Conservation (phyloP, 1,139 yeast genomes). For the Zygoascus meyerae region DNA sequence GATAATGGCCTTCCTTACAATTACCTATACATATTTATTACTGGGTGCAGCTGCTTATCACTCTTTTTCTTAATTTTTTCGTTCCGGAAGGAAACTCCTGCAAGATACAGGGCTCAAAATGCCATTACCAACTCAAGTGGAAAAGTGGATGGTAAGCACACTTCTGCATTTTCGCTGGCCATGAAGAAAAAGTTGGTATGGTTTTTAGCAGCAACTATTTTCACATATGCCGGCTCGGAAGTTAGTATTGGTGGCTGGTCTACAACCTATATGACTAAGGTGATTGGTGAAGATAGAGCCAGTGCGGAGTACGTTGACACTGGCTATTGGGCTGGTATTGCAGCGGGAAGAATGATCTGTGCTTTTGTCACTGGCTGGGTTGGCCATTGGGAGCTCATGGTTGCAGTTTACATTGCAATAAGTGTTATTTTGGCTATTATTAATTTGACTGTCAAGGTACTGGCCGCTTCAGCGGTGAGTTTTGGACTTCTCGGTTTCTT, state of each 20-base stretch:
- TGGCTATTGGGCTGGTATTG: slow-evolving; percentile 68
- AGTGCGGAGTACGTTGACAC: slow-evolving; percentile 59
- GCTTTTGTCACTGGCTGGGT: slow-evolving; percentile 30
- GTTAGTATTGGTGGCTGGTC: slow-evolving; percentile 69
- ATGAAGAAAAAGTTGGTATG: slow-evolving; percentile 55
- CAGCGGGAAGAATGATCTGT: slow-evolving; percentile 51
- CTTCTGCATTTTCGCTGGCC: slow-evolving; percentile 11
- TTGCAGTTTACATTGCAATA: slow-evolving; percentile 16
- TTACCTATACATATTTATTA: slow-evolving; percentile 44
- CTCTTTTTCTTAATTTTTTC: slow-evolving; percentile 17
- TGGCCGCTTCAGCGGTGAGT: slow-evolving; percentile 26
- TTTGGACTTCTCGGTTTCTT: slow-evolving; percentile 56
- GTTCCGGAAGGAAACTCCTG: slow-evolving; percentile 20
- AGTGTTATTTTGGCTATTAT: slow-evolving; percentile 21
- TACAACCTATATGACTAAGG: slow-evolving; percentile 54
- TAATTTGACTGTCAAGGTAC: slow-evolving; percentile 24
- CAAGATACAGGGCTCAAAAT: slow-evolving; percentile 13
- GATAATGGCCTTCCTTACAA: slow-evolving; percentile 48
- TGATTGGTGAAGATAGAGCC: slow-evolving; percentile 43
- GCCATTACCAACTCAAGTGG: slow-evolving; percentile 3
- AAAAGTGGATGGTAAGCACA: slow-evolving; percentile 3
- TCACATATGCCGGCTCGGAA: slow-evolving; percentile 63
- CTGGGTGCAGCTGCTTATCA: slow-evolving; percentile 37
- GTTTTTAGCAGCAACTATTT: slow-evolving; percentile 49
- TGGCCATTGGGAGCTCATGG: slow-evolving; percentile 21